Evolutionary conservation across 2,329 filamentous ascomycete genomes (phyloP).

Genomic region (Fusarium chaquense): DNA sequence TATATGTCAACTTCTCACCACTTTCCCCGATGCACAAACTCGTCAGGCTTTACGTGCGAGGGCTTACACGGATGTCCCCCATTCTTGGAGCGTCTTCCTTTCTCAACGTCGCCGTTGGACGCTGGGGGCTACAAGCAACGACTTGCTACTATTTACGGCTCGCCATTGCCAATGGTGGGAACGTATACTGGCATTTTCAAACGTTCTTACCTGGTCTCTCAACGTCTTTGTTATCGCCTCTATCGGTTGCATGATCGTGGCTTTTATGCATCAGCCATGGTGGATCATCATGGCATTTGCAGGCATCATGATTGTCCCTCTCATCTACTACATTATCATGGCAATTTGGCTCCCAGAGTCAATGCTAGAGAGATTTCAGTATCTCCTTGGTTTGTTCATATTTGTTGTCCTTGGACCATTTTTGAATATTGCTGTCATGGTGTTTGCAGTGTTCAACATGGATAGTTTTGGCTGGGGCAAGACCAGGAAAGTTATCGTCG

Average conservation of each 20-base stretch:
- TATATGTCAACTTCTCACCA: conserved; percentile 44
- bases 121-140: conserved; percentile 46
- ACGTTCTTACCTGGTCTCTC: conserved; percentile 44
- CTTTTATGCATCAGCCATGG: conserved; percentile 46
- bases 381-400: conserved; percentile 37
- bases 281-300: conserved; percentile 47
- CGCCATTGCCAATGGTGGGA: conserved; percentile 45
- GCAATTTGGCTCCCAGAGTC: conserved; percentile 42
- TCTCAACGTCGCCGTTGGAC: conserved; percentile 47
- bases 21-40: conserved; percentile 53
- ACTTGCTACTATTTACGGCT: conserved; percentile 38
- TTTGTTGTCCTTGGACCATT: conserved; percentile 45
- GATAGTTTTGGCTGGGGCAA: conserved; percentile 48
- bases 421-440: conserved; percentile 45
- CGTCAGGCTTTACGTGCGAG: conserved; percentile 56
- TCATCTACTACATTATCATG: conserved; percentile 44
- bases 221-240: conserved; percentile 46
- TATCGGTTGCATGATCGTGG: conserved; percentile 46
- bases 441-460: conserved; percentile 47
- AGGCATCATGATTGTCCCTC: conserved; percentile 44
- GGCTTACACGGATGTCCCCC: conserved; percentile 56
- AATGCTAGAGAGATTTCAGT: conserved; percentile 40
- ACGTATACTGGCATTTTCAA: conserved; percentile 42
- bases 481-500: conserved; percentile 40
- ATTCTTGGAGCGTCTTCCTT: conserved; percentile 56